Evolutionary conservation across 495 filamentous ascomycete genomes (phyloP), one percentile per base, ranked within the genome.

Genomic region (Aspergillus panamensis): DNA sequence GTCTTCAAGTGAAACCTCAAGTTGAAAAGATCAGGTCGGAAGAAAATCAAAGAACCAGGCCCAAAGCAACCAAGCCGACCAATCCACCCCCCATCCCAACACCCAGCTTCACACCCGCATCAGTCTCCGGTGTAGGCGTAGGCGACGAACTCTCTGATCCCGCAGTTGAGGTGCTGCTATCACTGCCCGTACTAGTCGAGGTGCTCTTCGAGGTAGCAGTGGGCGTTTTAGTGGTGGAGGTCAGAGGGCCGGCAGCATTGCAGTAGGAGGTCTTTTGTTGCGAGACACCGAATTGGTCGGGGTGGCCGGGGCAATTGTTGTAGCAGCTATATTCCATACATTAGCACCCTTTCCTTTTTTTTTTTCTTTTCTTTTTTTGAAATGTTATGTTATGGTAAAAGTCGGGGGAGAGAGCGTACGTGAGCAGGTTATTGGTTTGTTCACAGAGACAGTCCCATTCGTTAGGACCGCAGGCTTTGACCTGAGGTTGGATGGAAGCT

Each of bases 271-370:
- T 43, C 17, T 62, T 58, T n/a, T 61, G 63, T 42, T 63, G 66
- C 45, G 65, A 16, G 47, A 69, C 64, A 21, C 62, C 60, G 55
- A 58, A 48, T 33, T 60, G 61, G 40, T 57, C 67, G 52, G 53
- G 54, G 48, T 71, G 65, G 48, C 47, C 60, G 48, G 74, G 73
- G 51, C 74, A 77, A 53, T 73, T 73, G 59, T 72, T 71, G 66
- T 77, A 77, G 59, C 74, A 77, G 45, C 67, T 56, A 10, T 52
- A 43, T 29, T 29, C 16, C 9, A 13, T 17, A 33, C 53, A 14
- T 10, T 49, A 48, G 52, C n/a, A 49, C 37, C 43, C 1, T 49
- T 32, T 19, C 17, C n/a, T 21, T 44, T n/a, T 10, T 62, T 20
- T 45, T 65, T 48, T 20, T 40, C 65, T 48, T 14, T 8, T 9